phyloP scores from a whole-genome alignment of 805 yeast genomes.

The Blastobotrys robertii region DNA sequence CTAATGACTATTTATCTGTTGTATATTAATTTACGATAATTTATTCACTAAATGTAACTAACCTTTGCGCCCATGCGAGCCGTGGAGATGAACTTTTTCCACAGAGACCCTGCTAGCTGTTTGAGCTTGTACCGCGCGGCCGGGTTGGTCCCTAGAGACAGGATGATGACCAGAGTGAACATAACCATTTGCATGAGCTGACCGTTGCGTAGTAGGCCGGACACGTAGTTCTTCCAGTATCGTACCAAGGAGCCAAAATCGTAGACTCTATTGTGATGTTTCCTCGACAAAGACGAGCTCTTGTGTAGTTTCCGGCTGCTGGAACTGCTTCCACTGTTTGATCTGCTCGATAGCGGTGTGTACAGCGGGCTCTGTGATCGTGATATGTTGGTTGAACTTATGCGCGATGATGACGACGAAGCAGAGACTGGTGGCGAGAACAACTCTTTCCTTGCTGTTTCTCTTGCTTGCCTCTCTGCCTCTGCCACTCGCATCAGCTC shows the following conservation, averaged over 20 bases:
- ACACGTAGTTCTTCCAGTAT: slow-evolving; percentile 8
- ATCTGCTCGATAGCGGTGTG: background rate
- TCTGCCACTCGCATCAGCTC: slow-evolving; percentile 4
- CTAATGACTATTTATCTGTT: background rate
- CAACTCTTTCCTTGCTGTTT: slow-evolving; percentile 1
- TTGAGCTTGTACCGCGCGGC: slow-evolving; percentile 4
- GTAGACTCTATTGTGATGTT: background rate
- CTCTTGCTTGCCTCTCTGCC: slow-evolving; percentile 1
- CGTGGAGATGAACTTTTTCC: slow-evolving; percentile 13
- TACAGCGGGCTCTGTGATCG: slow-evolving; percentile 1
- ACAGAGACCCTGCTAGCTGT: slow-evolving; percentile 4
- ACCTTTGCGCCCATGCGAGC: slow-evolving; percentile 18
- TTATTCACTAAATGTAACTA: slow-evolving; percentile 13
- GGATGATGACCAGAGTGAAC: slow-evolving; percentile 8
- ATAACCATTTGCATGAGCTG: slow-evolving; percentile 4
- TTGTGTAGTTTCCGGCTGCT: background rate
- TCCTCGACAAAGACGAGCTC: background rate
- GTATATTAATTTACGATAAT: background rate
- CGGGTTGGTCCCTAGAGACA: slow-evolving; percentile 9
- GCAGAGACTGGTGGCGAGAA: background rate
- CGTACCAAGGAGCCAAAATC: slow-evolving; percentile 5
- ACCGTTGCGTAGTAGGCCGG: slow-evolving; percentile 1
- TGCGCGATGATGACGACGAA: background rate
- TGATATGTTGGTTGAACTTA: background rate
- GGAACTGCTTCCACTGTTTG: background rate